These are phyloP conservation scores for Mycena galericulata DNA, from an alignment of 768 basidiomycete species.

Conservation along the genomic window DNA sequence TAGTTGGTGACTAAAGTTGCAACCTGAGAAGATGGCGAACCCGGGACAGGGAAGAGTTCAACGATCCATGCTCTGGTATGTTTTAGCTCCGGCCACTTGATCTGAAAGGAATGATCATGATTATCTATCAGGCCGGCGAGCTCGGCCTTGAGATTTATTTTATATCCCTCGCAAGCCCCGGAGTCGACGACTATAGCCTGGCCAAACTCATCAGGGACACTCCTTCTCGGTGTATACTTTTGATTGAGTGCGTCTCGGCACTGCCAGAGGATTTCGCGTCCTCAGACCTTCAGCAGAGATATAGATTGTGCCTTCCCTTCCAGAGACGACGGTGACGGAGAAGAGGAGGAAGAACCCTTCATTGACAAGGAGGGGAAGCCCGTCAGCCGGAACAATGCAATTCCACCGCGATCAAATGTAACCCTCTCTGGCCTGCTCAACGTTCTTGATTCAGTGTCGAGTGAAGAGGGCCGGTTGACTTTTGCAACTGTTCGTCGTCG, in stretches of 20 bases:
- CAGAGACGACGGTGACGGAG: conserved; percentile 10
- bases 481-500: conserved; percentile 26
- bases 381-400: not conserved
- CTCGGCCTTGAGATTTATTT: conserved; percentile 32
- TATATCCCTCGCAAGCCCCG: conserved; percentile 25
- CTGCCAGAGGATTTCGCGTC: not conserved
- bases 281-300: conserved; percentile 4
- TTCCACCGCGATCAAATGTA: not conserved
- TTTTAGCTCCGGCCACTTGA: not conserved
- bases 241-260: conserved; percentile 19
- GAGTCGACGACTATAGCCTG: conserved; percentile 26
- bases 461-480: conserved; percentile 18
- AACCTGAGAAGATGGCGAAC: conserved; percentile 25
- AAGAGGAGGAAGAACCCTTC: conserved; percentile 13
- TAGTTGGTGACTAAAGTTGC: not conserved
- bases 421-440: conserved; percentile 23
- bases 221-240: conserved; percentile 28
- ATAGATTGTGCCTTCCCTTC: conserved; percentile 35
- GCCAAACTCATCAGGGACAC: conserved; percentile 30
- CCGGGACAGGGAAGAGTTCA: conserved; percentile 32
- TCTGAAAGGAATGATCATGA: not conserved
- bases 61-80: conserved; percentile 23
- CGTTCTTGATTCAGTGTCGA: conserved; percentile 24
- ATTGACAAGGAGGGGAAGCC: conserved; percentile 26
- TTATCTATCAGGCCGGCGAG: conserved; percentile 19